Evolutionary conservation across 2,329 filamentous ascomycete species (phyloP), one percentile per base, ranked within the genome.

Genomic region (Aspergillus spinulosporus): DNA sequence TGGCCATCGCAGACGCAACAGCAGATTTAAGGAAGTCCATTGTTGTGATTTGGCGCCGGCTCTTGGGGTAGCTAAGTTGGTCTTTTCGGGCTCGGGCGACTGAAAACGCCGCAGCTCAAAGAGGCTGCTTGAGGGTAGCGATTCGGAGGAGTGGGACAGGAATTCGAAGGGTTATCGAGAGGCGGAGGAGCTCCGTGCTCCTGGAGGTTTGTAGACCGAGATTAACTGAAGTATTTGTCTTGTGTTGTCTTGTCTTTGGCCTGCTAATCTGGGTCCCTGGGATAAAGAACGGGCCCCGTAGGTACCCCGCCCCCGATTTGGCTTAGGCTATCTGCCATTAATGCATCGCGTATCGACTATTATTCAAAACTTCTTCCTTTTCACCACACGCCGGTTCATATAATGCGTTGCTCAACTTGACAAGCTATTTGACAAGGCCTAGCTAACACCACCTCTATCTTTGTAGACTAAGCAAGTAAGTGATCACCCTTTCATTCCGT

Each of bases 1-100:
- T 94, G 45, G 94, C 90, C 68, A 99, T 97, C 65, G 92, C 93
- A 59, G 94, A 97, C 45, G 92, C 93, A 71, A 97, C 92, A 51
- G 94, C 94, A 59, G 92, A 97, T 78, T 97, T 97, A 71, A 99
- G 84, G 70, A 97, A 97, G 74, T 99, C 92, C 94, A 99, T 99
- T 64, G 64, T 26, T 46, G 40, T 12, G 14, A 45, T 42, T 37
- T 37, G 52, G 54, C 52, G 43, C 52, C 14, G 21, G 6, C 43
- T 49, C 53, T 43, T 21, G 21, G 21, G 21, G 21, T 21, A 21
- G 21, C 21, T 21, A 21, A 56, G 34, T 44, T 37, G 54, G 44
- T 50, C 49, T 48, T 21, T 21, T 21, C 58, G 55, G 52, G 53
- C 56, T 58, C 45, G 48, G 21, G 9, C 15, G 28, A 48, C 8